These are phyloP conservation scores for Pelargonium cotyledonis DNA, from an alignment of 441 rosid genomes.

Conservation along the genomic window DNA sequence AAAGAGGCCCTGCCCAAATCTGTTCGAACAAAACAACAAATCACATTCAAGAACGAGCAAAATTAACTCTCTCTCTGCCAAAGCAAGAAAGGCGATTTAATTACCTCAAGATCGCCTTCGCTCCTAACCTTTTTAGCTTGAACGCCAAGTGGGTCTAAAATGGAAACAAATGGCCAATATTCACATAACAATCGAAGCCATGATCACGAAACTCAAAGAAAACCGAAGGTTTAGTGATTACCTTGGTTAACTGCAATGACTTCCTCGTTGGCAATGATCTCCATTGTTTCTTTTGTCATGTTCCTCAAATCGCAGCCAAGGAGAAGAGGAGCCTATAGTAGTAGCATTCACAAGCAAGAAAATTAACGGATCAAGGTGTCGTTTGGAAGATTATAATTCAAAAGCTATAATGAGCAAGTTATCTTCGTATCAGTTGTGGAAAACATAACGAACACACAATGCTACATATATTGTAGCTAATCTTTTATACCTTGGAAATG, in stretches of 20 bases:
- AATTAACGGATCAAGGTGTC: too few relatives aligned
- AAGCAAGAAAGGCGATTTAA: not conserved
- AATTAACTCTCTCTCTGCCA: not conserved
- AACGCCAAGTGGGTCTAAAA: conserved; percentile 55
- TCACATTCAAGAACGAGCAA: not conserved
- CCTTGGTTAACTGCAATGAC: conserved; percentile 71
- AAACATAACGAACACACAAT: too few relatives aligned
- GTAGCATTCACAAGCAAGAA: not conserved
- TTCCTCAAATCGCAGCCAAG: conserved; percentile 67
- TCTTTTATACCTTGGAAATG: conserved; percentile 46
- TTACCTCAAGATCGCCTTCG: conserved; percentile 56
- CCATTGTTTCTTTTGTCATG: conserved; percentile 49
- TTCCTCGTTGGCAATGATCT: conserved; percentile 50
- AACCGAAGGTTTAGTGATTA: conserved; percentile 12
- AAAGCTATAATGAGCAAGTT: not conserved
- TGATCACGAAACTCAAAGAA: not conserved
- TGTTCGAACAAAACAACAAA: conserved; percentile 18
- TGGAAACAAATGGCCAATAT: conserved; percentile 10
- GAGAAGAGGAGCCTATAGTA: conserved; percentile 56
- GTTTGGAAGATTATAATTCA: not conserved
- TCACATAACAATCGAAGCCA: not conserved
- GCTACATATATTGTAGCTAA: not conserved
- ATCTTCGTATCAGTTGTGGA: not conserved
- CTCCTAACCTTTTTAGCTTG: conserved; percentile 65
- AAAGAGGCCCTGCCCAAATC: conserved; percentile 65